phyloP scores from a whole-genome alignment of 1,284 basidiomycete genomes.

The Peniophora sp. region DNA sequence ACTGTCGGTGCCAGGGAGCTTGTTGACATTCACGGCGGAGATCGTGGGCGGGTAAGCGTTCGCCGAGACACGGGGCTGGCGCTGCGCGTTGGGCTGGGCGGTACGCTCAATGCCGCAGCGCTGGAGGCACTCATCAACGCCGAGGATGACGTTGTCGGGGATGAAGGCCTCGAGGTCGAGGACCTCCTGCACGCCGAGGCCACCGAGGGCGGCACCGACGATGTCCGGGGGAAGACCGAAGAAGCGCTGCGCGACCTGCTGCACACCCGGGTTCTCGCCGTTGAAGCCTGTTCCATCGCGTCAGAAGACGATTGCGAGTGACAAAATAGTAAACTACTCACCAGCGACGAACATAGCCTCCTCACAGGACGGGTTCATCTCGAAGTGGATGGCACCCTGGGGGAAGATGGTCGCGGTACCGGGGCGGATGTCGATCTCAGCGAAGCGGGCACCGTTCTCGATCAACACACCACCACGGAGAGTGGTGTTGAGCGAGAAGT shows the following conservation, averaged over 20 bases:
- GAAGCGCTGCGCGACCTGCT: conserved; percentile 20
- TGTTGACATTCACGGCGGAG: too few species aligned
- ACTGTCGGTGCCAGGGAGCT: too few species aligned
- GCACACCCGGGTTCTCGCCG: conserved; percentile 24
- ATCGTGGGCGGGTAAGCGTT: conserved; percentile 11
- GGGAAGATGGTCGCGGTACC: conserved; percentile 26
- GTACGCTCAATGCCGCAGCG: conserved; percentile 10
- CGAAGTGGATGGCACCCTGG: conserved; percentile 27
- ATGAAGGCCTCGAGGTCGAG: conserved; percentile 17
- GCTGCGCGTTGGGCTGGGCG: conserved; percentile 11
- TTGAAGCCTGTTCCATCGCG: too few species aligned
- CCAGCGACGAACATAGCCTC: conserved; percentile 6
- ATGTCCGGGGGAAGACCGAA: conserved; percentile 27
- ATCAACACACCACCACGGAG: conserved; percentile 24
- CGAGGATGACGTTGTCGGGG: conserved; percentile 14
- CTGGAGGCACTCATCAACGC: conserved; percentile 12
- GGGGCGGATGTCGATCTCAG: conserved; percentile 22
- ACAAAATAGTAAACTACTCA: too few species aligned
- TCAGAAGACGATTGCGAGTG: too few species aligned
- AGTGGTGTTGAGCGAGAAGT: conserved; percentile 24
- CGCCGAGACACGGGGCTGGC: conserved; percentile 12
- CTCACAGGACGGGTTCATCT: conserved; percentile 24
- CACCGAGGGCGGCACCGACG: conserved; percentile 24
- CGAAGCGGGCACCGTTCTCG: conserved; percentile 26
- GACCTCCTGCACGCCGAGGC: conserved; percentile 25